Percentiles rank a stretch among this genome's conserved stretches.
Conservation (phyloP, 2,329 filamentous ascomycete genomes). For the Knoxdaviesia capensis region DNA sequence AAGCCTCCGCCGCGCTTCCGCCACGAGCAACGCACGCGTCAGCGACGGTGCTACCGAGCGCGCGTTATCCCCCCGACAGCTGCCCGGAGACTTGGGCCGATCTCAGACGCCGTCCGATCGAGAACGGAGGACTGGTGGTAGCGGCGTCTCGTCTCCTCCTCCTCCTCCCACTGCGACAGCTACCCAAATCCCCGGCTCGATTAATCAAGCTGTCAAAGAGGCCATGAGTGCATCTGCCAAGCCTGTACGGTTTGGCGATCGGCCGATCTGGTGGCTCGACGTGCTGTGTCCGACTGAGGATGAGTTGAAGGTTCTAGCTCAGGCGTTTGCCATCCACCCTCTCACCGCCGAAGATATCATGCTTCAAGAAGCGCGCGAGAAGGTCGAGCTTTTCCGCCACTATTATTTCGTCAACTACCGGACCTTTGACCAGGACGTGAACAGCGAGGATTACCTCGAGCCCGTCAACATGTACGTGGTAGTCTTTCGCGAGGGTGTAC, state of each 20-base stretch:
- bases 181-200: too few species aligned
- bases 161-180: too few species aligned
- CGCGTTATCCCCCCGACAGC: too few species aligned
- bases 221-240: slow-evolving; percentile 12
- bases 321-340: slow-evolving; percentile 88
- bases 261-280: slow-evolving; percentile 94
- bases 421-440: slow-evolving; percentile 86
- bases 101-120: background rate
- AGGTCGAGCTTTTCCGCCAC: slow-evolving; percentile 89
- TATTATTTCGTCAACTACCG: slow-evolving; percentile 99
- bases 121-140: background rate
- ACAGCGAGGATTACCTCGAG: slow-evolving; percentile 77
- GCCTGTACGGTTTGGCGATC: slow-evolving; percentile 47
- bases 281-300: slow-evolving; percentile 76
- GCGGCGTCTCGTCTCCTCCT: too few species aligned
- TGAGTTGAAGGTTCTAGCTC: slow-evolving; percentile 87
- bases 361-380: slow-evolving; percentile 92
- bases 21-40: too few species aligned
- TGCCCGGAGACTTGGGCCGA: background rate
- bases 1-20: background rate
- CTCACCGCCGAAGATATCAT: slow-evolving; percentile 92
- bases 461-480: slow-evolving; percentile 96
- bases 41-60: too few species aligned
- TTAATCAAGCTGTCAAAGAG: too few species aligned
- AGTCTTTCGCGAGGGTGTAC: slow-evolving; percentile 85